Base-by-base conservation (phyloP, 2,329 filamentous ascomycete species). In the Epichloe scottii region DNA sequence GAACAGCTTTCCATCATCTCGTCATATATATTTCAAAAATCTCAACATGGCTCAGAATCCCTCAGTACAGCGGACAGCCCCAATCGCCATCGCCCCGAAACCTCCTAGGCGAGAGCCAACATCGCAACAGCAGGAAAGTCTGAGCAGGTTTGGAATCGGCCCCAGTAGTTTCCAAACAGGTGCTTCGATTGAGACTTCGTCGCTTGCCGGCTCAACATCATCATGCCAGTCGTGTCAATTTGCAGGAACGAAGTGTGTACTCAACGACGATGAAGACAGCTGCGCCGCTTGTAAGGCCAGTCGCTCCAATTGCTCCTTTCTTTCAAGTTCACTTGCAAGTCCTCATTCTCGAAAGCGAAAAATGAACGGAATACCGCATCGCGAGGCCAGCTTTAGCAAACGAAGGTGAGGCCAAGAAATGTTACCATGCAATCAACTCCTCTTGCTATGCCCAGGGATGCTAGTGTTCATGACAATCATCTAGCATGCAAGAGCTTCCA, bases 301-400 rank as follows among this genome's bases (percentile, higher is more conserved):
- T 67, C 84, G 83, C 60, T 79, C 87, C 63, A 83, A 88, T 58
- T 93, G 87, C 68, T 90, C 87, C 42, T 82, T 90, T 64, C 75
- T 83, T 48, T 81, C 84, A 57, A 88, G 85, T 34, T 47, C 49
- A 6, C 40, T 54, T 10, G 33, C 50, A 37, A 52, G 50, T 65
- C 87, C 87, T 23, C 81, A 83, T 62, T 82, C 85, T 52, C 79
- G 87, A 59, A 93, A 93, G 73, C 78, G 88, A 64, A 91, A 90
- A 72, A 70, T 87, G 56, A 80, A 84, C 67, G 76, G 79, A 61
- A 78, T 82, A 59, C 71, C 74, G 54, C 70, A 74, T 62, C 78
- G 81, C 56, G 79, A 84, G 56, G 75, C 71, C 56, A 70, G 72
- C 57, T 38, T 38, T 15, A 77, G 76, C 62, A 87, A 86, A 69